A percentile compares a stretch with the other conserved stretches of the same genome.
Conservation (phyloP, 2,329 filamentous ascomycete genomes). For the Aspergillus pseudoterreus region DNA sequence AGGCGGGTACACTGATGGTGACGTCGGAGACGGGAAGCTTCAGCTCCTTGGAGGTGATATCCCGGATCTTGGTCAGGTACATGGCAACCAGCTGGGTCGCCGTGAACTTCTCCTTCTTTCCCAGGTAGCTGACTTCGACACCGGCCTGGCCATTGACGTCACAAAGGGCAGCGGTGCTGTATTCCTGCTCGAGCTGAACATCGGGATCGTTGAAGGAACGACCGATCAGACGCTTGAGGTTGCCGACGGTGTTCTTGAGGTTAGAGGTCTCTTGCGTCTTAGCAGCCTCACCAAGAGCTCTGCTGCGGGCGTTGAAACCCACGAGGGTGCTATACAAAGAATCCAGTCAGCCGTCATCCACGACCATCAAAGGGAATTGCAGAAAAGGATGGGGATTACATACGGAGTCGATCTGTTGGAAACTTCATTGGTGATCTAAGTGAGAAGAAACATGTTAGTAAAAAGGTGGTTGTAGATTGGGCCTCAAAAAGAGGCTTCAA, state of each 20-base stretch:
- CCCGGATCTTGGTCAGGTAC: constrained; percentile 92
- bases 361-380: background rate
- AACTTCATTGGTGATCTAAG: constrained; percentile 95
- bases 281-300: constrained; percentile 90
- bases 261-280: constrained; percentile 99
- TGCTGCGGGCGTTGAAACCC: constrained; percentile 88
- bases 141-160: constrained; percentile 93
- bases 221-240: constrained; percentile 87
- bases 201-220: constrained; percentile 86
- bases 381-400: constrained; percentile 43
- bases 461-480: background rate
- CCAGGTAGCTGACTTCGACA: constrained; percentile 87
- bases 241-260: constrained; percentile 96
- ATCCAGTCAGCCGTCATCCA: constrained; percentile 12
- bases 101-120: constrained; percentile 94
- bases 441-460: constrained; percentile 15
- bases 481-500: background rate
- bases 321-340: constrained; percentile 68
- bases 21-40: constrained; percentile 89
- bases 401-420: constrained; percentile 98
- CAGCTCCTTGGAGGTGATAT: constrained; percentile 80
- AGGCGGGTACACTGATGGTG: constrained; percentile 89
- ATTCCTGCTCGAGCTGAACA: constrained; percentile 87
- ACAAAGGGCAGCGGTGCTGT: constrained; percentile 77
- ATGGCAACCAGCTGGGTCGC: constrained; percentile 90